These are phyloP conservation scores for Paragyromitra xinjiangensis DNA, from an alignment of 495 filamentous ascomycete genomes.

Conservation along the genomic window DNA sequence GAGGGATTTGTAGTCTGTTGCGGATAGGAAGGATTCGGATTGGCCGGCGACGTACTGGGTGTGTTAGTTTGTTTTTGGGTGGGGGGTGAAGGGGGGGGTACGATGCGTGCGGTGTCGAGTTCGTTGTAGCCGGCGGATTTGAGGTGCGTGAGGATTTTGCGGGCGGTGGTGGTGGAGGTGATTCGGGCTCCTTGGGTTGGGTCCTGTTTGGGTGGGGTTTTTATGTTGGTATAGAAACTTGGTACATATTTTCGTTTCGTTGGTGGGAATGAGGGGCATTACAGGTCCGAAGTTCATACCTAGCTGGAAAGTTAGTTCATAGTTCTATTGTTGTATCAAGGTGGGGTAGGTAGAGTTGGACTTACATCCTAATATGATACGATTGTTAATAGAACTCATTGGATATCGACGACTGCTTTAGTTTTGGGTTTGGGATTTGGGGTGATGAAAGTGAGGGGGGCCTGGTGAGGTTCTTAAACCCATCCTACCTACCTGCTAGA, in stretches of 20 bases:
- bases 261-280: neutral
- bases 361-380: conserved; percentile 39
- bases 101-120: conserved; percentile 76
- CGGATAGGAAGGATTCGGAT: conserved; percentile 84
- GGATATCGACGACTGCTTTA: neutral
- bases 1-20: conserved; percentile 69
- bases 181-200: conserved; percentile 36
- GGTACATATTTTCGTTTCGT: neutral
- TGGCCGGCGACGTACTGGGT: conserved; percentile 59
- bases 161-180: conserved; percentile 13
- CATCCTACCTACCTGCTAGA: neutral
- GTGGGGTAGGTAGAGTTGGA: neutral
- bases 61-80: neutral
- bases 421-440: neutral
- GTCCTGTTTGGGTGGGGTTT: conserved; percentile 6
- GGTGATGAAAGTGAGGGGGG: neutral
- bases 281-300: conserved; percentile 44
- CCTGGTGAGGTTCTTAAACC: neutral
- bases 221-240: neutral
- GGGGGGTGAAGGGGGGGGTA: neutral
- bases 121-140: conserved; percentile 79
- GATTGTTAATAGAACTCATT: conserved; percentile 20
- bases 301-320: neutral
- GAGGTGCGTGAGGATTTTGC: conserved; percentile 68
- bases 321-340: neutral